Percentiles rank a stretch among this genome's conserved stretches.
phyloP scores from a whole-genome alignment of 2,329 filamentous ascomycete genomes.

The Lachnellula occidentalis region DNA sequence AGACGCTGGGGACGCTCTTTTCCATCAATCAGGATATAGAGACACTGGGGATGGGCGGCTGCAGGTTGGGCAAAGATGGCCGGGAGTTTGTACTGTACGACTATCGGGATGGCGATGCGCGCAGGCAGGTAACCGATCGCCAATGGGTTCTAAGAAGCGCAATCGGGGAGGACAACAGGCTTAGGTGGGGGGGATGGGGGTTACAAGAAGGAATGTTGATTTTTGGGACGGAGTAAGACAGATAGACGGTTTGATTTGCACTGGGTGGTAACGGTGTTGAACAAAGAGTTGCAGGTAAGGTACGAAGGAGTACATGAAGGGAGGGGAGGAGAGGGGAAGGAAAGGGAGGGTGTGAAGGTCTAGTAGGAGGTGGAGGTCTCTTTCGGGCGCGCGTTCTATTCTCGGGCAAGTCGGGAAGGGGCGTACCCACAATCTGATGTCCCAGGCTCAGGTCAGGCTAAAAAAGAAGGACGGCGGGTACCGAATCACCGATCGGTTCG shows the following conservation, averaged over 20 bases:
- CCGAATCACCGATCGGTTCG: no score
- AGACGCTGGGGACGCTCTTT: neutral
- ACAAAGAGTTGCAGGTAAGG: no score
- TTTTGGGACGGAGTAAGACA: neutral
- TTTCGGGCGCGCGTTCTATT: no score
- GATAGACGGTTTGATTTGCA: neutral
- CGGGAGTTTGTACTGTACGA: conserved; percentile 1
- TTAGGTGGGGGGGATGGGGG: neutral
- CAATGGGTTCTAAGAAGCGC: neutral
- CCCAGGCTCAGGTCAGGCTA: no score
- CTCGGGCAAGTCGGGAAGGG: no score
- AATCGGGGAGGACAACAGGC: neutral
- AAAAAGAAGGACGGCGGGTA: no score
- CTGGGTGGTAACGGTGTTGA: neutral
- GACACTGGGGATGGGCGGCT: neutral
- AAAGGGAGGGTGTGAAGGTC: no score
- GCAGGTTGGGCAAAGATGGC: neutral
- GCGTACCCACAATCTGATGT: no score
- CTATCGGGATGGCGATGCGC: neutral
- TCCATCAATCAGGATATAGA: neutral
- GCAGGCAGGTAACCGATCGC: neutral
- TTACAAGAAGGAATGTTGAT: neutral
- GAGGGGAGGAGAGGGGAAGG: neutral
- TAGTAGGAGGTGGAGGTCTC: no score
- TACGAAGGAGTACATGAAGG: neutral